Conservation (phyloP, 2,329 filamentous ascomycete species). For the Sphaceloma murrayae region DNA sequence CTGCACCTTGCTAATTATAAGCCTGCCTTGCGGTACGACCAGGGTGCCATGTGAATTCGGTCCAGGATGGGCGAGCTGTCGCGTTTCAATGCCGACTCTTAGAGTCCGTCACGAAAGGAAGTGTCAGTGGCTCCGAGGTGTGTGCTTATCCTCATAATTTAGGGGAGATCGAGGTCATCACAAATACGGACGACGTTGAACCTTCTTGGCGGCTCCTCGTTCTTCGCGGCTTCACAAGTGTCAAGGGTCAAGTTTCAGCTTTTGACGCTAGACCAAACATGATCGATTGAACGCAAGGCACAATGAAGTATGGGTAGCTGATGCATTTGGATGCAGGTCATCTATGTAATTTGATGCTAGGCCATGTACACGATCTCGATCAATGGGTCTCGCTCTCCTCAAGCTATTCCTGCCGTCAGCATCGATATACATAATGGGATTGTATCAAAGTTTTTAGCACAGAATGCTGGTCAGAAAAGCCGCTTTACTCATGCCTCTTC, state of each 20-base stretch:
- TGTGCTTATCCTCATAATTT: background rate
- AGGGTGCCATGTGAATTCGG: background rate
- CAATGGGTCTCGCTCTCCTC: no score
- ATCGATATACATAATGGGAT: no score
- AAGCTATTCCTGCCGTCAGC: background rate
- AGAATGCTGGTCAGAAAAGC: slow-evolving; percentile 29
- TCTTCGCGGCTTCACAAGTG: slow-evolving; percentile 1
- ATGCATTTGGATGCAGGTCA: no score
- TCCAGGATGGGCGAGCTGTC: background rate
- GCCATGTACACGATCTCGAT: no score
- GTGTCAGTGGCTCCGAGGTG: background rate
- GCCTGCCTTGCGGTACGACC: background rate
- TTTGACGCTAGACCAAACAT: slow-evolving; percentile 1
- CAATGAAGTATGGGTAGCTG: background rate
- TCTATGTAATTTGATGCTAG: no score
- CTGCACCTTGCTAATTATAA: slow-evolving; percentile 11
- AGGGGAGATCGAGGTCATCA: slow-evolving; percentile 4
- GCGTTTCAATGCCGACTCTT: no score
- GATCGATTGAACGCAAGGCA: slow-evolving; percentile 10
- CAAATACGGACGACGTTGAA: slow-evolving; percentile 13
- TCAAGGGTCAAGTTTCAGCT: slow-evolving; percentile 12
- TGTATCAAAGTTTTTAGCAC: no score
- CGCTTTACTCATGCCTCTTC: slow-evolving; percentile 32
- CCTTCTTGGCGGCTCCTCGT: slow-evolving; percentile 13
- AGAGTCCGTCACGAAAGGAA: background rate